Evolutionary conservation across 805 yeast genomes (phyloP), one percentile per base, ranked within the genome.

Genomic region (Cephaloascus fragrans): DNA sequence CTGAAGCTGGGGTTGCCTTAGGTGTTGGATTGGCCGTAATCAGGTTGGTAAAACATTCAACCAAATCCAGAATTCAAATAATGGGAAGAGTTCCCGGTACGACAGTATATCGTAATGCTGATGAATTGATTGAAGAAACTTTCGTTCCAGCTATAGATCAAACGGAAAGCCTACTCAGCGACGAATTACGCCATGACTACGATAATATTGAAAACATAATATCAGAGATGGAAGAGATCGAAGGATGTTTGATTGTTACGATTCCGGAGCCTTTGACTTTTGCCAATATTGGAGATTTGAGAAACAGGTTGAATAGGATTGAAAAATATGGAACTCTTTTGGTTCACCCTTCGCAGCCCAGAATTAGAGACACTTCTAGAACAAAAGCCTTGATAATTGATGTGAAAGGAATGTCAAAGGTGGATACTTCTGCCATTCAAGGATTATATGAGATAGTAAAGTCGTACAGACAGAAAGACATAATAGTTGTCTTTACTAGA

Each of bases 191-290:
- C 12, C 32, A 33, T 10, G 31, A 35, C 19, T 33, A 31, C 18
- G 35, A 38, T 4, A 32, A 41, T 4, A 36, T 35, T 15, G 37
- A 36, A 3, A 32, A 32, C 14, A 37, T 37, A 31, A 34, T 39
- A 20, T 38, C 44, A 8, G 47, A 48, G 29, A 54, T 65, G 20
- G 73, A 69, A 48, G 64, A 64, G 32, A 64, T 82, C 37, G 84
- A 80, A 46, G 88, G 87, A 0, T 82, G 88, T 40, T 62, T 89
- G 28, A 75, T 87, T 20, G 82, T 88, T 29, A 82, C 80, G 45
- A 74, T 88, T 34, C 88, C 96, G 0, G 96, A 88, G 52, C 95
- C 96, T 1, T 64, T 88, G 43, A 85, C 89, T 4, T 88, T 88
- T 57, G 86, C 95, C 32, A 88, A 89, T 55, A 72, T 89, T 5